Evolutionary conservation across 345 rosid species (phyloP).

Genomic region (Rhizophora apiculata): DNA sequence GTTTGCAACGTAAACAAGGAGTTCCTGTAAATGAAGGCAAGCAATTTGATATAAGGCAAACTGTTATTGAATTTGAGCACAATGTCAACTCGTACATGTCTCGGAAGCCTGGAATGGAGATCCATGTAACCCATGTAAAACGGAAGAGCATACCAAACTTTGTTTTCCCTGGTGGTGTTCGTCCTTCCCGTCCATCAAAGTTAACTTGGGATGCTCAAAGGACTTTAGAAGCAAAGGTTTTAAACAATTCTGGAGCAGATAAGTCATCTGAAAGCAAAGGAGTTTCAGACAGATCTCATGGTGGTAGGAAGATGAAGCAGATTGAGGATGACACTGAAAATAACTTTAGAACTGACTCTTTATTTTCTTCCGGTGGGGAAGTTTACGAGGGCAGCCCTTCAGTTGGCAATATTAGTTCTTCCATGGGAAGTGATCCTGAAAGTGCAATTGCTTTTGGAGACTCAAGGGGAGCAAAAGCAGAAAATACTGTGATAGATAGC

Average conservation of each 20-base stretch:
- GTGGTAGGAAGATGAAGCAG: slow-evolving; percentile 60
- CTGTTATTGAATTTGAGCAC: slow-evolving; percentile 82
- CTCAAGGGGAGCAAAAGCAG: slow-evolving; percentile 30
- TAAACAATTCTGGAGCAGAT: slow-evolving; percentile 37
- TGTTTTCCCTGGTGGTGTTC: slow-evolving; percentile 83
- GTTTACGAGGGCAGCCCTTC: slow-evolving; percentile 46
- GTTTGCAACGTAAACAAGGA: slow-evolving; percentile 93
- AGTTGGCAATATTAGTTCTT: slow-evolving; percentile 38
- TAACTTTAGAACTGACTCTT: slow-evolving; percentile 32
- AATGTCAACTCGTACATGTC: slow-evolving; percentile 54
- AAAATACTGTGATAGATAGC: slow-evolving; percentile 17
- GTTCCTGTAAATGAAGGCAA: slow-evolving; percentile 68
- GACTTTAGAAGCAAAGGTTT: slow-evolving; percentile 44
- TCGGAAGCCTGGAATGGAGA: slow-evolving; percentile 86
- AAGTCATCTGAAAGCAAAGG: slow-evolving; percentile 50
- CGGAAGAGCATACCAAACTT: slow-evolving; percentile 68
- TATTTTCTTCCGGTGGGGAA: slow-evolving; percentile 37
- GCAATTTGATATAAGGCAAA: slow-evolving; percentile 82
- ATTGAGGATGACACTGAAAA: slow-evolving; percentile 42
- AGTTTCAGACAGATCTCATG: slow-evolving; percentile 54
- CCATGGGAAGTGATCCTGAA: slow-evolving; percentile 26
- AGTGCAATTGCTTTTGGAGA: slow-evolving; percentile 22
- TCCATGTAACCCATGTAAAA: slow-evolving; percentile 65
- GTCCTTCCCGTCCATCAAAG: slow-evolving; percentile 63
- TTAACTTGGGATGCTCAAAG: slow-evolving; percentile 70